phyloP scores from a whole-genome alignment of 2,329 filamentous ascomycete genomes.

The Alternaria atra region DNA sequence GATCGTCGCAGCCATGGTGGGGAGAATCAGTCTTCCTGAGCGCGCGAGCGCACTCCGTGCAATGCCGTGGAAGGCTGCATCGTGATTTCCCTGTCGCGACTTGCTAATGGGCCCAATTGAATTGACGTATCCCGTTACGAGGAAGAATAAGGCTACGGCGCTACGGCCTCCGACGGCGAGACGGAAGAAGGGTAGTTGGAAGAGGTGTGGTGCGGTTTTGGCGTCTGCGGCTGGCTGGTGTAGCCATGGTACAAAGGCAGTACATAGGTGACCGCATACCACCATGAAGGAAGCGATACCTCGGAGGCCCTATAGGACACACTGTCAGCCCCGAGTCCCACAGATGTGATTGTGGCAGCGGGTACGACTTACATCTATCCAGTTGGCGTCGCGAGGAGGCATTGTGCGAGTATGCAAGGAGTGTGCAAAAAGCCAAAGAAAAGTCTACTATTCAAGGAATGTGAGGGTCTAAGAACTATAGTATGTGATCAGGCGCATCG shows the following conservation, averaged over 20 bases:
- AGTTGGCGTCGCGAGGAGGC: conserved; percentile 51
- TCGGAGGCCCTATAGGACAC: conserved; percentile 50
- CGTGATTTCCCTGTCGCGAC: conserved; percentile 63
- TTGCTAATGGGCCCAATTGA: conserved; percentile 68
- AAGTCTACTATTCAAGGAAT: conserved; percentile 19
- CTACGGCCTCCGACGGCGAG: conserved; percentile 63
- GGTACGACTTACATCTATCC: conserved; percentile 48
- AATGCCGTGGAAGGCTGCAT: conserved; percentile 63
- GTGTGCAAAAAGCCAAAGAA: conserved; percentile 16
- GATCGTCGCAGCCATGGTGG: conserved; percentile 63
- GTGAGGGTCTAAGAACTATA: conserved; percentile 11
- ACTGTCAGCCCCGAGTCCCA: conserved; percentile 33
- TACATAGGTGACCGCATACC: conserved; percentile 55
- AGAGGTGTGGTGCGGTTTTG: conserved; percentile 57
- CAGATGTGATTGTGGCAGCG: conserved; percentile 8
- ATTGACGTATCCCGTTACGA: conserved; percentile 72
- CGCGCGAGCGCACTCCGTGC: conserved; percentile 67
- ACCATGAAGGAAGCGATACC: conserved; percentile 55
- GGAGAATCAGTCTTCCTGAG: conserved; percentile 66
- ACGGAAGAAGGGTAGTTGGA: conserved; percentile 68
- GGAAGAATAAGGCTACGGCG: conserved; percentile 52
- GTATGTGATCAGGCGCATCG: conserved; percentile 22
- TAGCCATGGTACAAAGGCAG: conserved; percentile 53
- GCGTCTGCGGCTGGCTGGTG: conserved; percentile 54
- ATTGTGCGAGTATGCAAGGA: conserved; percentile 26